Evolutionary conservation across 2,329 filamentous ascomycete genomes (phyloP).

Genomic region (Ophiognomonia clavigignenti-juglandacearum): DNA sequence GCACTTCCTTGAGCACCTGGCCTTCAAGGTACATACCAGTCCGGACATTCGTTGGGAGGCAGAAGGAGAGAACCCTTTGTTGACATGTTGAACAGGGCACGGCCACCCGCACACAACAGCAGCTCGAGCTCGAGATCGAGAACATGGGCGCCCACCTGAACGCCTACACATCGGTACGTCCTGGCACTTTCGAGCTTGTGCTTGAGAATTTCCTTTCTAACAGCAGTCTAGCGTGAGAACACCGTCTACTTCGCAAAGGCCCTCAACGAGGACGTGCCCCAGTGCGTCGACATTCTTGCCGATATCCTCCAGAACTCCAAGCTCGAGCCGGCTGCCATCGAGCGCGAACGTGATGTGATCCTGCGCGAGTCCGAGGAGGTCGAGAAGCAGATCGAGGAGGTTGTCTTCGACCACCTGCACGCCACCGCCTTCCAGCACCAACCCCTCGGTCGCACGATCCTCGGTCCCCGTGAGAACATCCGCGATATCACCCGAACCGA

Average conservation of each 20-base stretch:
- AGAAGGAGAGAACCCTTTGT: background rate
- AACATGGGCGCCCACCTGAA: constrained; percentile 99
- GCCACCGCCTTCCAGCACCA: constrained; percentile 97
- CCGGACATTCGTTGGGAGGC: background rate
- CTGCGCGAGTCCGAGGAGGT: constrained; percentile 98
- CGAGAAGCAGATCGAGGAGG: constrained; percentile 99
- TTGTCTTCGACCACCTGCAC: constrained; percentile 98
- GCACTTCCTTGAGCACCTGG: constrained; percentile 99
- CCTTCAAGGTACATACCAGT: constrained; percentile 77
- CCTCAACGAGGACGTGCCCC: constrained; percentile 95
- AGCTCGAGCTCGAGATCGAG: constrained; percentile 98
- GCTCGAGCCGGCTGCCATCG: constrained; percentile 86
- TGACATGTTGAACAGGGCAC: constrained; percentile 61
- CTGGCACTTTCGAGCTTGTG: background rate
- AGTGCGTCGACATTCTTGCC: constrained; percentile 95
- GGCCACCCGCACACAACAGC: constrained; percentile 87
- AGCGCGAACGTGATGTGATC: constrained; percentile 98
- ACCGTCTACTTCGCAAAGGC: constrained; percentile 99
- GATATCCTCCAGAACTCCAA: constrained; percentile 99
- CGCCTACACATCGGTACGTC: constrained; percentile 90
- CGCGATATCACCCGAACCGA: constrained; percentile 90
- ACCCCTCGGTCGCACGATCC: constrained; percentile 93
- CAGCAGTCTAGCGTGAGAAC: constrained; percentile 75
- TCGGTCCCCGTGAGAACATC: constrained; percentile 98
- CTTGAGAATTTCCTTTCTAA: constrained; percentile 17